Evolutionary conservation across 352 stramenopile genomes (phyloP).

Genomic region (Phytophthora tubulina): DNA sequence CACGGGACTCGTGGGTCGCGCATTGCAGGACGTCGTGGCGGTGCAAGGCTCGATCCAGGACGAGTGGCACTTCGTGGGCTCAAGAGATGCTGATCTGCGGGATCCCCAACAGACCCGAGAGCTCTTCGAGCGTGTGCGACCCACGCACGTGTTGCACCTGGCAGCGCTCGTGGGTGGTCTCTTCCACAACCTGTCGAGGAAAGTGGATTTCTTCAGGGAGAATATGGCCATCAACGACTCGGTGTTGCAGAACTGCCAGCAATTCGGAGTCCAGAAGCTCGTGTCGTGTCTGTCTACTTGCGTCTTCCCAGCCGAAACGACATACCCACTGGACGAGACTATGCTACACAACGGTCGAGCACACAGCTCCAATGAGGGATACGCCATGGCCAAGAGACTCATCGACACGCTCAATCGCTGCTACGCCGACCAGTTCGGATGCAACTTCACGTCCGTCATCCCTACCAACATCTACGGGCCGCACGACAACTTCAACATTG

Average conservation of each 20-base stretch:
- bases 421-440: constrained; percentile 97
- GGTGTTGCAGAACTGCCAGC: constrained; percentile 96
- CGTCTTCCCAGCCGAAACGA: constrained; percentile 99
- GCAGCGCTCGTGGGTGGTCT: constrained; percentile 95
- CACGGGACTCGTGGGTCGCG: constrained; percentile 94
- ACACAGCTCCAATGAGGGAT: constrained; percentile 91
- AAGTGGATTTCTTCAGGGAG: constrained; percentile 99
- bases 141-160: constrained; percentile 98
- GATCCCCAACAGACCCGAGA: constrained; percentile 78
- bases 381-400: constrained; percentile 98
- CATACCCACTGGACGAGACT: constrained; percentile 98
- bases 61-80: constrained; percentile 94
- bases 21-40: constrained; percentile 71
- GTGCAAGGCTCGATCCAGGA: constrained; percentile 48
- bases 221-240: constrained; percentile 99
- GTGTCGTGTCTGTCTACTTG: constrained; percentile 99
- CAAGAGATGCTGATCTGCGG: constrained; percentile 95
- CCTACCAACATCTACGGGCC: constrained; percentile 99
- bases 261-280: constrained; percentile 92
- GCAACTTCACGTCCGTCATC: constrained; percentile 99
- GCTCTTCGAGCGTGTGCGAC: constrained; percentile 95
- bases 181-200: constrained; percentile 84
- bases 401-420: constrained; percentile 98
- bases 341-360: constrained; percentile 94
- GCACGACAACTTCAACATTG: constrained; percentile 98